These are phyloP conservation scores for Amylocystis lapponica DNA, from an alignment of 768 basidiomycete species.

Conservation along the genomic window DNA sequence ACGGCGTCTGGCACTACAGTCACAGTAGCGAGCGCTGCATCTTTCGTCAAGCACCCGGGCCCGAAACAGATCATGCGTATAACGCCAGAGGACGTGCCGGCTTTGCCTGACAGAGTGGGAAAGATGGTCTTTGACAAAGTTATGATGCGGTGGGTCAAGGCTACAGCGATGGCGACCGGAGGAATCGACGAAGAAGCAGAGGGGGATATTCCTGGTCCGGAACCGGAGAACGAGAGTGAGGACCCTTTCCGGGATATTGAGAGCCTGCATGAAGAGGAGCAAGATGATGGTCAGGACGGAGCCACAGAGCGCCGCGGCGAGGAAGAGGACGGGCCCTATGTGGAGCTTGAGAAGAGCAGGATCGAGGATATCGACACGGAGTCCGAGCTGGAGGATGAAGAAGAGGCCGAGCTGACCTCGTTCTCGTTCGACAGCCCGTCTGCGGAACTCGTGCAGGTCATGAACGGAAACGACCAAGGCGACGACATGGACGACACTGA, in stretches of 20 bases:
- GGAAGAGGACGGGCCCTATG: conserved; percentile 6
- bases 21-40: conserved; percentile 66
- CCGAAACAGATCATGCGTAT: conserved; percentile 78
- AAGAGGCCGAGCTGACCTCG: conserved; percentile 62
- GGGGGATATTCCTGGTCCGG: conserved; percentile 28
- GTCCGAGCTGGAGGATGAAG: conserved; percentile 46
- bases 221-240: conserved; percentile 53
- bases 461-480: conserved; percentile 39
- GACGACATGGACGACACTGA: conserved; percentile 19
- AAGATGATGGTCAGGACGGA: conserved; percentile 2
- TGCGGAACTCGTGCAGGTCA: conserved; percentile 43
- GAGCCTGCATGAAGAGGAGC: conserved; percentile 61
- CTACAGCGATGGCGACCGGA: conserved; percentile 31
- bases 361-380: conserved; percentile 45
- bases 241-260: conserved; percentile 94
- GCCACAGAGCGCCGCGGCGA: conserved; percentile 4
- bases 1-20: conserved; percentile 73
- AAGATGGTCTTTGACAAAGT: conserved; percentile 84
- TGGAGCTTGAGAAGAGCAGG: conserved; percentile 24
- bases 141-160: conserved; percentile 83
- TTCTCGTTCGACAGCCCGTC: conserved; percentile 66
- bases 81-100: conserved; percentile 68
- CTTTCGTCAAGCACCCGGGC: conserved; percentile 81
- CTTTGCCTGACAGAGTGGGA: conserved; percentile 73
- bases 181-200: conserved; percentile 21